Conservation (phyloP, 768 basidiomycete species). For the Lactarius vividus region DNA sequence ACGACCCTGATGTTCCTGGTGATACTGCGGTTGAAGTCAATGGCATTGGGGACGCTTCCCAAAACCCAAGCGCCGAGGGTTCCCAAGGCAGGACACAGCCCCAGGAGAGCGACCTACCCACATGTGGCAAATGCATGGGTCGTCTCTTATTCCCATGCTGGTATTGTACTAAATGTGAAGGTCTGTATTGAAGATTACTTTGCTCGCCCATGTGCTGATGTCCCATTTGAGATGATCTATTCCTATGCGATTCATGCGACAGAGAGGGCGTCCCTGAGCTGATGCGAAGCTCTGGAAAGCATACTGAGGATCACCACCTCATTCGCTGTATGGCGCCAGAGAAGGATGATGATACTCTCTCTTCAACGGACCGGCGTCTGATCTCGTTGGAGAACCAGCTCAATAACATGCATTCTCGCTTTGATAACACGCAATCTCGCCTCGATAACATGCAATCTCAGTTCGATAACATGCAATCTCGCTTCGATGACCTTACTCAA, state of each 20-base stretch:
- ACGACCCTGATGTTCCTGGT: background rate
- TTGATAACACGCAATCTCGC: background rate
- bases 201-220: background rate
- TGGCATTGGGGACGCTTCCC: too few species aligned
- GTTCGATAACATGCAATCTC: conserved; percentile 10
- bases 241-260: conserved; percentile 27
- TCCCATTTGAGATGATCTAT: background rate
- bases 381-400: conserved; percentile 12
- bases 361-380: conserved; percentile 9
- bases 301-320: conserved; percentile 9
- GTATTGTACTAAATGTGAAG: conserved; percentile 4
- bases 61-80: too few species aligned
- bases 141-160: conserved; percentile 5
- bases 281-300: conserved; percentile 1
- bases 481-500: background rate
- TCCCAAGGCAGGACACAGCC: conserved; percentile 4
- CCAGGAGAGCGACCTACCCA: conserved; percentile 27
- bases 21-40: too few species aligned
- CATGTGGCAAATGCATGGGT: conserved; percentile 30
- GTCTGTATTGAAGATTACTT: background rate
- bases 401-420: conserved; percentile 8
- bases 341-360: background rate
- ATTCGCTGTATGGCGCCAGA: conserved; percentile 13
- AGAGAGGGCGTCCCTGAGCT: conserved; percentile 12
- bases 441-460: background rate